Percentiles rank a stretch among this genome's conserved stretches.
Conservation (phyloP, 169 alveolate species). For the Sarcocystis neurona region DNA sequence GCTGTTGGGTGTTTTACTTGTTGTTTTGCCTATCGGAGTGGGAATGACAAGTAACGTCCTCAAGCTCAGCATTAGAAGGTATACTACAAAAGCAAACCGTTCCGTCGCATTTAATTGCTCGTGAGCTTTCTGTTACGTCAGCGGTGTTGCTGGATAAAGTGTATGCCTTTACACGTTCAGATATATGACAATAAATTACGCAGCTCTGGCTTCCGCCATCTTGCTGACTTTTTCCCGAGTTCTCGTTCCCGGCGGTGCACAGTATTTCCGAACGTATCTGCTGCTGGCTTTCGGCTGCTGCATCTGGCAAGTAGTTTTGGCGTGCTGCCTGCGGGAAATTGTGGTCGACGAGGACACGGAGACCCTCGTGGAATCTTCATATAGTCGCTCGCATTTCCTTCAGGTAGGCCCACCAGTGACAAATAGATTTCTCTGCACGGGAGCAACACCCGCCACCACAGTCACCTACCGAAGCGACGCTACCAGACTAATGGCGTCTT, state of each 20-base stretch:
- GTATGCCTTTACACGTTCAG: not conserved
- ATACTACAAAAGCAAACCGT: not conserved
- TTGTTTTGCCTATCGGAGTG: constrained; percentile 48
- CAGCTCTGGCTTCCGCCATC: constrained; percentile 50
- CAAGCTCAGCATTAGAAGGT: constrained; percentile 55
- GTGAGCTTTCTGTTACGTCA: constrained; percentile 11
- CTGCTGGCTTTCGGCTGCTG: constrained; percentile 41
- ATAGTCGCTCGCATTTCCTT: not conserved
- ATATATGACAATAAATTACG: constrained; percentile 41
- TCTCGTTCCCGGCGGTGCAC: constrained; percentile 23
- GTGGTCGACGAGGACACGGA: constrained; percentile 14
- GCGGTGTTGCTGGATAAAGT: not conserved
- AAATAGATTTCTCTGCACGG: not conserved
- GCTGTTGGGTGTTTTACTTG: not conserved
- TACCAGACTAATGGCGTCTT: too few species aligned
- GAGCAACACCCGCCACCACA: not conserved
- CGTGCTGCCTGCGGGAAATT: constrained; percentile 20
- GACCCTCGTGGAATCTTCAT: constrained; percentile 3
- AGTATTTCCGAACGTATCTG: constrained; percentile 39
- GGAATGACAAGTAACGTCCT: constrained; percentile 45
- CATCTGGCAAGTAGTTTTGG: not conserved
- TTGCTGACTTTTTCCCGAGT: constrained; percentile 49
- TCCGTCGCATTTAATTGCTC: constrained; percentile 56
- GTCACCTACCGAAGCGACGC: too few species aligned
- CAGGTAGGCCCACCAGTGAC: not conserved